Evolutionary conservation across 805 yeast genomes (phyloP), one percentile per base, ranked within the genome.

Genomic region (Candida krabiensis): DNA sequence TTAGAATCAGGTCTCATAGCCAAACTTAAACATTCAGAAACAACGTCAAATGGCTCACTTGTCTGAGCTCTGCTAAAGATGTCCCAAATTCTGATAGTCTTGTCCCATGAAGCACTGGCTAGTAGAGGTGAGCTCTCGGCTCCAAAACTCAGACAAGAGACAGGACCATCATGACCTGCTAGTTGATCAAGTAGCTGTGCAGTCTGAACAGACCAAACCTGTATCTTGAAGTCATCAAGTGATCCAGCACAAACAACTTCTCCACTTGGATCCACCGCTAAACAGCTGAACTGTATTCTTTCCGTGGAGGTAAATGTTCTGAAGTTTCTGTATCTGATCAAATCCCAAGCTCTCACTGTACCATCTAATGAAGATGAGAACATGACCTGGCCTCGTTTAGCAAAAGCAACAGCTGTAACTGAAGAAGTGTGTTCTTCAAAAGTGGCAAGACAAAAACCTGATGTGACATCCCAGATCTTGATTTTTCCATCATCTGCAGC

Each of bases 141-240:
- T 32, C 96, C 96, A 60, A 93, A 91, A 9, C 91, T 78, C 28
- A 93, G 69, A 47, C 88, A 80, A 1, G 96, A 86, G 3, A 93
- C 82, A 1, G 99, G 99, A 2, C 96, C 99, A 52, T 86, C 95
- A 63, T 93, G 99, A 9, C 99, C 99, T 4, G 90, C 69, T 34
- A 93, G 69, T 12, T 86, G 75, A 56, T 93, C 99, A 38, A 93
- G 73, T 33, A 93, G 67, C 59, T 90, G 96, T 2, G 95, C 83
- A 0, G 97, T 90, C 67, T 93, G 98, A 1, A 93, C 97, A 5
- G 96, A 87, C 99, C 99, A 93, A 23, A 93, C 88, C 56, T 86
- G 90, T 42, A 93, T 86, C 41, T 86, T 96, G 63, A 82, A 93
- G 46, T 83, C 84, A 56, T 90, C 96, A 29, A 81, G 70, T 3